Evolutionary conservation across 2,329 filamentous ascomycete genomes (phyloP).

Genomic region (Lachnellula cervina): DNA sequence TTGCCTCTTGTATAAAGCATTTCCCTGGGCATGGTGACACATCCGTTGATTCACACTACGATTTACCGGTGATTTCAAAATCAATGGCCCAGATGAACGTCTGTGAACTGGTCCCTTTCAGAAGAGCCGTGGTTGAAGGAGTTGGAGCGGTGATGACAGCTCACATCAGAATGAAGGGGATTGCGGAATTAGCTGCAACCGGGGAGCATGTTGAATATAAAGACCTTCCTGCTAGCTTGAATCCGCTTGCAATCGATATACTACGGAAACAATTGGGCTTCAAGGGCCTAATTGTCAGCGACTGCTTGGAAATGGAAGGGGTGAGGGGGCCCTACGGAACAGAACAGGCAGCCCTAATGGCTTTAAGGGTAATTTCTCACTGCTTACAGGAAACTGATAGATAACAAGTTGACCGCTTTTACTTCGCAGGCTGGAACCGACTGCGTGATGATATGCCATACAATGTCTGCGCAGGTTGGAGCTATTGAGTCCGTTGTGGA

Average conservation of each 20-base stretch:
- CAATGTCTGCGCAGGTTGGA: conserved; percentile 36
- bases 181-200: conserved; percentile 13
- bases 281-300: conserved; percentile 40
- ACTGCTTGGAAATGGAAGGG: conserved; percentile 42
- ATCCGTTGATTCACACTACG: conserved; percentile 40
- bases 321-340: conserved; percentile 38
- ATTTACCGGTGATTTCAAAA: conserved; percentile 37
- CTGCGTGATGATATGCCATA: conserved; percentile 43
- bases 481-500: conserved; percentile 36
- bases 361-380: conserved; percentile 29
- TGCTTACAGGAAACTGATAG: neutral
- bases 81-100: conserved; percentile 34
- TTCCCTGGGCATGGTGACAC: conserved; percentile 43
- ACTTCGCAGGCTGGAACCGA: conserved; percentile 36
- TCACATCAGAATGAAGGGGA: conserved; percentile 37
- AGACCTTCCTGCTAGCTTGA: conserved; percentile 37
- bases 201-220: neutral
- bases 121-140: conserved; percentile 37
- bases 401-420: neutral
- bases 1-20: conserved; percentile 41
- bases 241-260: conserved; percentile 34
- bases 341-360: conserved; percentile 37
- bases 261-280: conserved; percentile 39
- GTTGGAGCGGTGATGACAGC: conserved; percentile 42
- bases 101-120: conserved; percentile 40